Conservation (phyloP, 106 monocot species). For the Agapanthus africanus region DNA sequence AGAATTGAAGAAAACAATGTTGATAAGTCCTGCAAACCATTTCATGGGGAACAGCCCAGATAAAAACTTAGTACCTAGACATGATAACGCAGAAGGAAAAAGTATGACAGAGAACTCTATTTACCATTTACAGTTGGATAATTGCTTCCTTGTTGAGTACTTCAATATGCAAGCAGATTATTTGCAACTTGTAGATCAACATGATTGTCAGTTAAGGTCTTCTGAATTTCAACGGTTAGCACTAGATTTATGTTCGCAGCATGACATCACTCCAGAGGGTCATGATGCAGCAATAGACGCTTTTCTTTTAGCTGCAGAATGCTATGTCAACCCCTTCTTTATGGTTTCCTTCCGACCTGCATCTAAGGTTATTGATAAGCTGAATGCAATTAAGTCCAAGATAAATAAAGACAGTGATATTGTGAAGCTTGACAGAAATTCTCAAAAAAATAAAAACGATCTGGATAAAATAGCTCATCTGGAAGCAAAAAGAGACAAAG, state of each 20-base stretch:
- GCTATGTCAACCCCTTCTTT: conserved; percentile 89
- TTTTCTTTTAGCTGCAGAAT: conserved; percentile 91
- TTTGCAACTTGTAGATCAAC: conserved; percentile 60
- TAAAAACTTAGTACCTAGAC: conserved; percentile 16
- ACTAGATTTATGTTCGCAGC: conserved; percentile 52
- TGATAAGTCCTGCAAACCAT: conserved; percentile 29
- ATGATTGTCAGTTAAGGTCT: conserved; percentile 71
- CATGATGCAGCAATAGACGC: conserved; percentile 91
- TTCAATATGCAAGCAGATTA: conserved; percentile 75
- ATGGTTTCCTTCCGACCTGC: conserved; percentile 46
- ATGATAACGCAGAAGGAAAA: conserved; percentile 18
- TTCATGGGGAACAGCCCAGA: conserved; percentile 26
- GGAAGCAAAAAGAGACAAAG: conserved; percentile 83
- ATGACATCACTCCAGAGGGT: conserved; percentile 48
- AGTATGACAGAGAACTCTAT: conserved; percentile 12
- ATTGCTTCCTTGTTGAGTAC: conserved; percentile 38
- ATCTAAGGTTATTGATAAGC: conserved; percentile 36
- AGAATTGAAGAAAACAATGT: conserved; percentile 51
- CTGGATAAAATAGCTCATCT: conserved; percentile 35
- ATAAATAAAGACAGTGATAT: conserved; percentile 26
- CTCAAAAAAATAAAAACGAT: conserved; percentile 28
- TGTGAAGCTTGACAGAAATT: conserved; percentile 26
- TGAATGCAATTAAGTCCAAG: conserved; percentile 24
- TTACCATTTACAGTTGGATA: conserved; percentile 39
- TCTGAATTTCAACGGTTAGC: conserved; percentile 72